phyloP scores from a whole-genome alignment of 2,329 filamentous ascomycete genomes.

The Penicillium sp. region DNA sequence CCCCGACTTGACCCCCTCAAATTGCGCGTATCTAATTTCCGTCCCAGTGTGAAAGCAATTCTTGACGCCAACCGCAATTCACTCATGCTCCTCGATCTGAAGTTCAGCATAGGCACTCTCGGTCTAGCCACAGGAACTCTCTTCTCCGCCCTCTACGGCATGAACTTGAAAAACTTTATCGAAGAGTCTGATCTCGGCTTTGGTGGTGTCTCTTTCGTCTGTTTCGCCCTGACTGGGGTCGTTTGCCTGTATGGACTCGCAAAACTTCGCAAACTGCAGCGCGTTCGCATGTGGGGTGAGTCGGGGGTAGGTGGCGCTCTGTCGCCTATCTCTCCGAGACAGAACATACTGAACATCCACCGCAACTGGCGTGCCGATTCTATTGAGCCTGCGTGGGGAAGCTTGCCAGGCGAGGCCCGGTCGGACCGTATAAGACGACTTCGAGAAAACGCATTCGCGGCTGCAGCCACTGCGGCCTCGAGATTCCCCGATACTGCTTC shows the following conservation, averaged over 20 bases:
- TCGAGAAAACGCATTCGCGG: conserved; percentile 36
- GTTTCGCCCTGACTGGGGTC: conserved; percentile 71
- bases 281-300: conserved; percentile 82
- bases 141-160: conserved; percentile 97
- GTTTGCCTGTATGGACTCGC: conserved; percentile 83
- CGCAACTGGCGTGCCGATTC: conserved; percentile 50
- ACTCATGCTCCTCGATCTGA: conserved; percentile 95
- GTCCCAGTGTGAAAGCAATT: conserved; percentile 82
- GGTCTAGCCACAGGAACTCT: conserved; percentile 95
- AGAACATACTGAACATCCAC: conserved; percentile 31
- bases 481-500: conserved; percentile 14
- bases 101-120: conserved; percentile 92
- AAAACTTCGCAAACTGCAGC: conserved; percentile 82
- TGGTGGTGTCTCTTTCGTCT: conserved; percentile 70
- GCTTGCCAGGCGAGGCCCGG: conserved; percentile 45
- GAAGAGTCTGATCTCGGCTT: conserved; percentile 93
- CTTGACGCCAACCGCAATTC: conserved; percentile 97
- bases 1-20: neutral
- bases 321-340: conserved; percentile 33
- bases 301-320: conserved; percentile 45
- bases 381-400: conserved; percentile 46
- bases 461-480: conserved; percentile 27
- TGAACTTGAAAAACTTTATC: conserved; percentile 99
- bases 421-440: conserved; percentile 43
- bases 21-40: conserved; percentile 21